A percentile compares a stretch with the other conserved stretches of the same genome.
Conservation (phyloP, 164 flowering plant species). For the Vitis vinifera region ASM3070453v1 NC_081808.1:19752001-19752500, state of each 20-base stretch:
- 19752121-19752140: too few species aligned
- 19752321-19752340: conserved; percentile 64
- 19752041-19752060: too few species aligned
- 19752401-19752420: neutral
- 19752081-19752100: too few species aligned
- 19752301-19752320: conserved; percentile 58
- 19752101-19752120: too few species aligned
- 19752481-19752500: conserved; percentile 70
- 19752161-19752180: neutral
- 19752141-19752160: neutral
- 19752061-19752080: too few species aligned
- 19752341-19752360: conserved; percentile 91
- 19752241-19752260: conserved; percentile 20
- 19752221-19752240: neutral
- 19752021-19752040: too few species aligned
- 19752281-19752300: conserved; percentile 63
- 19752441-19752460: conserved; percentile 48
- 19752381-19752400: neutral
- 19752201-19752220: neutral
- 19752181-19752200: neutral
- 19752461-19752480: conserved; percentile 48
- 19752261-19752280: conserved; percentile 67
- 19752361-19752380: neutral
- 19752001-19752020: too few species aligned
- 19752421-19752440: neutral